These are phyloP conservation scores for Linum usitatissimum DNA, from an alignment of 345 rosid genomes.

Conservation along the genomic window DNA sequence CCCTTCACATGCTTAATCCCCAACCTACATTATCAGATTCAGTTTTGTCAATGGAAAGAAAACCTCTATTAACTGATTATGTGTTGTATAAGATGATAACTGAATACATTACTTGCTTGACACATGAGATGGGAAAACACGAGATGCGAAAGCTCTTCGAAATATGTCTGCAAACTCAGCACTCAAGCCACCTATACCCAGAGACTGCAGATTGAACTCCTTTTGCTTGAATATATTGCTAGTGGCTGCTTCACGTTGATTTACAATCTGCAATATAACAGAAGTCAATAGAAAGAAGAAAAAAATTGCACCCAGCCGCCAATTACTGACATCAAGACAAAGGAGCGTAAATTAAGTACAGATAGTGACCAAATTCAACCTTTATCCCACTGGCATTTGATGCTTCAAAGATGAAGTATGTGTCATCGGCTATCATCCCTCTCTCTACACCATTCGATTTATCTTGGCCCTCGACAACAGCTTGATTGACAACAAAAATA, in stretches of 20 bases:
- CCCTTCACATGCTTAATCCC: slow-evolving; percentile 99
- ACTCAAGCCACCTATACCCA: slow-evolving; percentile 97
- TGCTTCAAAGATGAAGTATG: slow-evolving; percentile 83
- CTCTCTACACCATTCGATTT: slow-evolving; percentile 57
- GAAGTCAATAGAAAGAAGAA: slow-evolving; percentile 12
- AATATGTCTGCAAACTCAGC: slow-evolving; percentile 98
- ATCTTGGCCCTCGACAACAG: slow-evolving; percentile 56
- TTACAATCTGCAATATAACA: slow-evolving; percentile 52
- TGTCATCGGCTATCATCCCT: slow-evolving; percentile 68
- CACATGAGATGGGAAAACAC: slow-evolving; percentile 97
- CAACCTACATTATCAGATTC: slow-evolving; percentile 48
- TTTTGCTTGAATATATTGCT: slow-evolving; percentile 88
- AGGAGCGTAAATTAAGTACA: not conserved
- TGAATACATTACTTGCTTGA: slow-evolving; percentile 54
- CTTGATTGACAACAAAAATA: slow-evolving; percentile 73
- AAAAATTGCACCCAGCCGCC: not conserved
- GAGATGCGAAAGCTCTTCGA: slow-evolving; percentile 98
- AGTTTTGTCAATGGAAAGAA: slow-evolving; percentile 14
- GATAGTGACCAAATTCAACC: slow-evolving; percentile 31
- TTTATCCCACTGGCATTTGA: slow-evolving; percentile 80
- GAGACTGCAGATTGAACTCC: slow-evolving; percentile 87
- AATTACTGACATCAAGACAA: not conserved
- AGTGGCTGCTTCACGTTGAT: slow-evolving; percentile 97
- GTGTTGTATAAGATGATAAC: slow-evolving; percentile 14
- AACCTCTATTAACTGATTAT: slow-evolving; percentile 4